A percentile compares a stretch with the other conserved stretches of the same genome.
Evolutionary conservation across 2,329 filamentous ascomycete species (phyloP).

Genomic region (Sarocladiaceae sp.): DNA sequence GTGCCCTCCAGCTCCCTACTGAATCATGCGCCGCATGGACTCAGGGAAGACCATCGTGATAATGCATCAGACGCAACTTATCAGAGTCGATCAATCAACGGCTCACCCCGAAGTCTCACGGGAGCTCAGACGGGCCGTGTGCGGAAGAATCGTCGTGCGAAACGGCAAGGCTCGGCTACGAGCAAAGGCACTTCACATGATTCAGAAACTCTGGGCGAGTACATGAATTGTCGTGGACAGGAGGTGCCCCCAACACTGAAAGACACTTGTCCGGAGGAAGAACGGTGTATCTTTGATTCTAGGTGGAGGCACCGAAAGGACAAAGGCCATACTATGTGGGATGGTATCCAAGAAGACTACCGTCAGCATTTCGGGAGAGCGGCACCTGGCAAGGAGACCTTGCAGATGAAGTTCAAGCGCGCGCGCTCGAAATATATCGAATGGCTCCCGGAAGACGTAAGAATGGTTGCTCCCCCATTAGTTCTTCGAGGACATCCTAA

Average conservation of each 20-base stretch:
- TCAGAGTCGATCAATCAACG: not conserved
- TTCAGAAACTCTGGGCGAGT: conserved; percentile 17
- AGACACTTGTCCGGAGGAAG: conserved; percentile 38
- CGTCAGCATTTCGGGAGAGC: conserved; percentile 25
- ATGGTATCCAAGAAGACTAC: conserved; percentile 42
- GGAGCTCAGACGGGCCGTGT: not conserved
- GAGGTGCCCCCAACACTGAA: conserved; percentile 34
- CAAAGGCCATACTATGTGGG: conserved; percentile 55
- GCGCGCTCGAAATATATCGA: conserved; percentile 41
- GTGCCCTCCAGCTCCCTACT: conserved; percentile 15
- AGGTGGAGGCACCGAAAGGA: conserved; percentile 37
- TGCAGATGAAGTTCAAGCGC: conserved; percentile 52
- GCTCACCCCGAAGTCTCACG: not conserved
- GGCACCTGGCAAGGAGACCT: conserved; percentile 37
- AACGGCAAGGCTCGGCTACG: conserved; percentile 9
- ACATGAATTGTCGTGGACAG: conserved; percentile 28
- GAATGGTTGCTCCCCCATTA: conserved; percentile 20
- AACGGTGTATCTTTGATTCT: conserved; percentile 43
- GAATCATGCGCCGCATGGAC: conserved; percentile 13
- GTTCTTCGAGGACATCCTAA: not conserved
- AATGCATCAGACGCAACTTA: not conserved
- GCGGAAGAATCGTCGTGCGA: conserved; percentile 9
- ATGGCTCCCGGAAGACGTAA: conserved; percentile 46
- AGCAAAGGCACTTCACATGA: conserved; percentile 15
- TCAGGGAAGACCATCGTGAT: not conserved